Conservation (phyloP, 495 filamentous ascomycete species). For the Tuber aestivum region DNA sequence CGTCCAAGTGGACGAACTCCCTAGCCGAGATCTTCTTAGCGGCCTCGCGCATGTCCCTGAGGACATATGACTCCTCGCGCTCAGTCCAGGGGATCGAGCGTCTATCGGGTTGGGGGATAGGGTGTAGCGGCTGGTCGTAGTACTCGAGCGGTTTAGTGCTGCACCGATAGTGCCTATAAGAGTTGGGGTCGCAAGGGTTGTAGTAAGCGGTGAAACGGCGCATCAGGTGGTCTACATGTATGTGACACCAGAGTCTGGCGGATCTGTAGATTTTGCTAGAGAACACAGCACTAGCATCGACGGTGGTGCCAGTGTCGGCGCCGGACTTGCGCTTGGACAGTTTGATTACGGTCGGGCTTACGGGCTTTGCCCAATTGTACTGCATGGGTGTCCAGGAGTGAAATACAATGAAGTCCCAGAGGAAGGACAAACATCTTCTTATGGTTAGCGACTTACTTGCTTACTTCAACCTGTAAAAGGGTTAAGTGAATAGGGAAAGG, state of each 20-base stretch:
- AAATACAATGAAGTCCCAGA: background rate
- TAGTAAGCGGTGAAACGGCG: background rate
- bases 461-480: background rate
- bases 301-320: background rate
- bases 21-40: background rate
- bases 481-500: background rate
- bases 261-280: too few species aligned
- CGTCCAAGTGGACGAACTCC: background rate
- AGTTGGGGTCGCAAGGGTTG: background rate
- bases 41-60: constrained; percentile 1
- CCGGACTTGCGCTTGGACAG: background rate
- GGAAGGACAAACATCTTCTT: background rate
- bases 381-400: background rate
- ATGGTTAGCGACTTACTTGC: background rate
- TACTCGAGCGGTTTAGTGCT: background rate
- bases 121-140: background rate
- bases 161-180: background rate
- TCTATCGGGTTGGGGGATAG: background rate
- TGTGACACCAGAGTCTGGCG: background rate
- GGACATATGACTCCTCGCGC: background rate
- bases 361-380: background rate
- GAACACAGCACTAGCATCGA: too few species aligned
- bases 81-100: background rate
- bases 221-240: background rate
- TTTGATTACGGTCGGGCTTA: background rate